Evolutionary conservation across 352 stramenopile species (phyloP).

Genomic region (Pythium sukuiense): DNA sequence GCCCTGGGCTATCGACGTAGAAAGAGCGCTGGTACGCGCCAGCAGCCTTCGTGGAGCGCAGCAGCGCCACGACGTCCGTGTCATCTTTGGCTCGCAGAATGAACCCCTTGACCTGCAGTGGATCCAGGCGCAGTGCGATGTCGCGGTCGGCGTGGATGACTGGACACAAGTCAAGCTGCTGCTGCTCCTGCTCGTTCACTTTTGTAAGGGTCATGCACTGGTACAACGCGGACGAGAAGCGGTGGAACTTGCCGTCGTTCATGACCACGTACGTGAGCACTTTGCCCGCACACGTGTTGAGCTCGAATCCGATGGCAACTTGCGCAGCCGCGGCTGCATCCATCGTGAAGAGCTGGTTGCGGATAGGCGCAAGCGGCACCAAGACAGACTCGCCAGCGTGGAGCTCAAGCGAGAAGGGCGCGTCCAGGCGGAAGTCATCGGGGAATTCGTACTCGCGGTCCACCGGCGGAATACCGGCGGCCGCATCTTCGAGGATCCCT

Average conservation of each 20-base stretch:
- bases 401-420: slow-evolving; percentile 31
- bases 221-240: slow-evolving; percentile 34
- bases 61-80: slow-evolving; percentile 26
- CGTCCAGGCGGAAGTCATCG: slow-evolving; percentile 29
- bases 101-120: slow-evolving; percentile 31
- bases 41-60: slow-evolving; percentile 31
- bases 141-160: slow-evolving; percentile 21
- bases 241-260: slow-evolving; percentile 10
- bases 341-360: slow-evolving; percentile 20
- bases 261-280: slow-evolving; percentile 30
- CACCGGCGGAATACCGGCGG: neutral
- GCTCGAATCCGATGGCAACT: slow-evolving; percentile 32
- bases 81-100: slow-evolving; percentile 25
- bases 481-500: neutral
- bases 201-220: slow-evolving; percentile 35
- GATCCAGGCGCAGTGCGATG: slow-evolving; percentile 24
- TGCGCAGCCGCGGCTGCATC: neutral
- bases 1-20: slow-evolving; percentile 5
- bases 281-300: slow-evolving; percentile 32
- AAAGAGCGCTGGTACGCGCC: slow-evolving; percentile 29
- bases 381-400: slow-evolving; percentile 28
- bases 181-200: slow-evolving; percentile 14
- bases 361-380: slow-evolving; percentile 35
- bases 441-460: slow-evolving; percentile 31
- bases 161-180: slow-evolving; percentile 31